Conservation (phyloP, 257 asterid species). For the Solanum chilense region DNA sequence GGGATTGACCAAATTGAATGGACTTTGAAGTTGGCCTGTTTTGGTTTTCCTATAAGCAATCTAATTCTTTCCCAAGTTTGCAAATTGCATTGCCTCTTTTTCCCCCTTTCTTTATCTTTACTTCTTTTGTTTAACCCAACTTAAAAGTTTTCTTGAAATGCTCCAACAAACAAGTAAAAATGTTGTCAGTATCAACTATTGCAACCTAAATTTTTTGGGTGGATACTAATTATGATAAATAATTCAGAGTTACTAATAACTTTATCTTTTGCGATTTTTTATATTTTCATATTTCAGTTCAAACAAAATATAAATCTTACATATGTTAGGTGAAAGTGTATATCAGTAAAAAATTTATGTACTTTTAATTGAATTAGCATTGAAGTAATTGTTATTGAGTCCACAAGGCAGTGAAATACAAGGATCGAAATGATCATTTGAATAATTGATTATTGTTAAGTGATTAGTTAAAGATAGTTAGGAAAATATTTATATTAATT, state of each 20-base stretch:
- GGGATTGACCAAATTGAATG: not conserved
- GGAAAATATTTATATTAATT: too few relatives aligned
- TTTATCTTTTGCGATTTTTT: not conserved
- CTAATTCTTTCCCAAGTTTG: not conserved
- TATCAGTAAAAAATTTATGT: not conserved
- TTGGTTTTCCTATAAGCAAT: not conserved
- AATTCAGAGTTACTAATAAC: not conserved
- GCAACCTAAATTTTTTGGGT: not conserved
- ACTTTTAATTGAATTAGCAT: not conserved
- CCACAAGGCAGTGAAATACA: not conserved
- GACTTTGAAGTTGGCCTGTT: not conserved
- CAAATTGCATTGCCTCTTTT: not conserved
- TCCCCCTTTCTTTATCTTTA: not conserved
- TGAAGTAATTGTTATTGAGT: not conserved
- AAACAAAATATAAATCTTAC: too few relatives aligned
- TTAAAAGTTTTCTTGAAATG: not conserved
- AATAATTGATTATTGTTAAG: not conserved
- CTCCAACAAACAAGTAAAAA: not conserved
- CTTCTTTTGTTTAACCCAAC: not conserved
- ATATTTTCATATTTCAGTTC: not conserved
- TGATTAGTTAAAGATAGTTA: not conserved
- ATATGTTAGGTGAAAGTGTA: not conserved
- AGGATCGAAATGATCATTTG: not conserved
- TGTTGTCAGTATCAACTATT: not conserved
- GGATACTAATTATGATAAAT: not conserved